Base-by-base conservation (phyloP, 2,329 filamentous ascomycete genomes). In the Trichoderma sp. region DNA sequence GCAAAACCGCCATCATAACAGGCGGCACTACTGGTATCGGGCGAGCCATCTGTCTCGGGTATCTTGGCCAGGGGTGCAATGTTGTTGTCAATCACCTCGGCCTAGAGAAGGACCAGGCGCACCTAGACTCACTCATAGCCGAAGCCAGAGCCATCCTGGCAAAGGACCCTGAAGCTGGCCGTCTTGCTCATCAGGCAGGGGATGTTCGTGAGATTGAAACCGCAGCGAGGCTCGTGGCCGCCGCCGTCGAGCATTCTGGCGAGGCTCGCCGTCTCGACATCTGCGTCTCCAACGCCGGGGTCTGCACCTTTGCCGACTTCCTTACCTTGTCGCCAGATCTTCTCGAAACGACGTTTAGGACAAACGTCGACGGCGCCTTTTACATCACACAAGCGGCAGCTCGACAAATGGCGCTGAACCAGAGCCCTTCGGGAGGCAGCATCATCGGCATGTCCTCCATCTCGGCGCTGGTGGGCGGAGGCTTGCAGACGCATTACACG, bases 261-360 rank as follows among this genome's bases (percentile, higher is more conserved):
- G 83, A 85, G 16, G 77, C 81, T 5, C 80, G 81, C 0, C 83
- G 88, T 4, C 81, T 94, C 39, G 90, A 93, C 79, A 83, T 97
- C 7, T 95, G 95, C 79, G 91, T 97, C 32, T 92, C 89, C 78
- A 97, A 97, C 81, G 94, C 94, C 4, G 94, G 94, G 7, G 87
- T 97, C 69, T 97, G 93, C 83, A 87, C 91, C 72, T 97, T 97
- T 80, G 90, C 91, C 69, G 92, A 96, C 73, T 96, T 97, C 76
- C 81, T 97, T 28, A 88, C 90, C 24, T 86, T 97, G 54, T 84
- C 88, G 11, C 86, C 89, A 1, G 86, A 90, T 68, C 88, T 96
- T 66, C 91, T 94, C 75, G 81, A 86, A 70, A 83, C 84, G 66
- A 96, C 93, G 3, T 83, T 96, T 51, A 83, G 86, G 46, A 95